These are phyloP conservation scores for Plasmodium coatneyi DNA, from an alignment of 169 alveolate genomes.

Conservation along the genomic window DNA sequence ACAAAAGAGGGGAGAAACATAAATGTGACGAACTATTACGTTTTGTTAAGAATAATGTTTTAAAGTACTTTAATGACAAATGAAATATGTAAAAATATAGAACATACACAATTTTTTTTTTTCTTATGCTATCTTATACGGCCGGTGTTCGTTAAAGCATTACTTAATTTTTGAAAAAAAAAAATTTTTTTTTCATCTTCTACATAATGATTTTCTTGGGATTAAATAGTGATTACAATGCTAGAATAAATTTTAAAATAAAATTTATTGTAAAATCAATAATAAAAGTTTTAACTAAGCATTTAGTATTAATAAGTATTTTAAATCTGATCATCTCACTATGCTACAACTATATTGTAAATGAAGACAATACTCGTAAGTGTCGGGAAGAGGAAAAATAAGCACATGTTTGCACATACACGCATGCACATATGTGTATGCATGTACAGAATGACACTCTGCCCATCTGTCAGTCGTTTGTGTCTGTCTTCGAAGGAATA, in stretches of 20 bases:
- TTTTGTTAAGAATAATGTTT: neutral
- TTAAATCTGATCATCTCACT: conserved; percentile 69
- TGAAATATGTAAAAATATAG: conserved; percentile 66
- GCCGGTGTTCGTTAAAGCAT: neutral
- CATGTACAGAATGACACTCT: neutral
- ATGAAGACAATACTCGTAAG: conserved; percentile 69
- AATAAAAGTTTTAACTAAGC: conserved; percentile 66
- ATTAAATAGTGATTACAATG: conserved; percentile 72
- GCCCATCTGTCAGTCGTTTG: neutral
- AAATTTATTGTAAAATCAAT: conserved; percentile 68
- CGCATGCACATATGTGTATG: neutral
- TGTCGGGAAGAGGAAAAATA: conserved; percentile 4
- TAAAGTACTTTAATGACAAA: conserved; percentile 13
- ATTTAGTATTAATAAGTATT: conserved; percentile 63
- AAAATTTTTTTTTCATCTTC: conserved; percentile 31
- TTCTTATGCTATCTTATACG: neutral
- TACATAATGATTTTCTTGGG: conserved; percentile 74
- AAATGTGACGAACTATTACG: neutral
- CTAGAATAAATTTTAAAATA: conserved; percentile 70
- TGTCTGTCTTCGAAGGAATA: neutral
- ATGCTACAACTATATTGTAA: conserved; percentile 55
- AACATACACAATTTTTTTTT: conserved; percentile 10
- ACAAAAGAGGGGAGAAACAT: conserved; percentile 5
- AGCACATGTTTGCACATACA: neutral
- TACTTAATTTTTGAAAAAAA: conserved; percentile 24